phyloP scores from a whole-genome alignment of 495 filamentous ascomycete species.

The Aspergillus incahuasiensis region DNA sequence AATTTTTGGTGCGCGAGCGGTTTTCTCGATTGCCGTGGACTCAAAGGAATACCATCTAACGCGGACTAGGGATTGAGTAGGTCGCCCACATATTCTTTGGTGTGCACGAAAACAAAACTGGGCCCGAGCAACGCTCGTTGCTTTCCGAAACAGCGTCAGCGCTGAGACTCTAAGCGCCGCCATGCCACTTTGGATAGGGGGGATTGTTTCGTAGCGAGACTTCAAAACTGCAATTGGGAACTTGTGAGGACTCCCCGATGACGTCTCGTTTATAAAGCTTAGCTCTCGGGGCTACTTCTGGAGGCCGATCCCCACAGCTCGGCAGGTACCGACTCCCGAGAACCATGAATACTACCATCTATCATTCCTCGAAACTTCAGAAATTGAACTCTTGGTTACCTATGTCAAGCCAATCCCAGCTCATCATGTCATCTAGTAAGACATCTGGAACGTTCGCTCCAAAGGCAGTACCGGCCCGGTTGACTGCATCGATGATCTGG shows the following conservation, averaged over 20 bases:
- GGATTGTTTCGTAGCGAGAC: not conserved
- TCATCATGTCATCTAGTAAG: constrained; percentile 51
- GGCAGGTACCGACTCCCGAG: too few relatives aligned
- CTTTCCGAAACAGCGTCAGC: constrained; percentile 26
- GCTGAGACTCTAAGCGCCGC: constrained; percentile 27
- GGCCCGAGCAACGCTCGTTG: constrained; percentile 21
- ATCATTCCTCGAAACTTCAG: not conserved
- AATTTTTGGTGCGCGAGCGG: constrained; percentile 25
- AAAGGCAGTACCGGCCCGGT: constrained; percentile 53
- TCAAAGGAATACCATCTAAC: constrained; percentile 30
- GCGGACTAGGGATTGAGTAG: constrained; percentile 4
- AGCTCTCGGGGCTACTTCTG: constrained; percentile 42
- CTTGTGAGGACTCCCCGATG: constrained; percentile 2
- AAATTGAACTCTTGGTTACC: constrained; percentile 44
- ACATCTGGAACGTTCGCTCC: constrained; percentile 49
- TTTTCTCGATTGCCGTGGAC: constrained; percentile 13
- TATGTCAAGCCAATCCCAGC: constrained; percentile 59
- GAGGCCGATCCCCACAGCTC: constrained; percentile 25
- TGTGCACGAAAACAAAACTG: constrained; percentile 24
- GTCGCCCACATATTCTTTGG: constrained; percentile 15
- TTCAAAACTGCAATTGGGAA: not conserved
- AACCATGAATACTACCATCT: not conserved
- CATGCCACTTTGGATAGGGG: constrained; percentile 18
- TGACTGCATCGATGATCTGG: constrained; percentile 59
- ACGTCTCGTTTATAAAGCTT: constrained; percentile 11